Evolutionary conservation across 768 basidiomycete species (phyloP).

Genomic region (Cyclocybe cylindracea): DNA sequence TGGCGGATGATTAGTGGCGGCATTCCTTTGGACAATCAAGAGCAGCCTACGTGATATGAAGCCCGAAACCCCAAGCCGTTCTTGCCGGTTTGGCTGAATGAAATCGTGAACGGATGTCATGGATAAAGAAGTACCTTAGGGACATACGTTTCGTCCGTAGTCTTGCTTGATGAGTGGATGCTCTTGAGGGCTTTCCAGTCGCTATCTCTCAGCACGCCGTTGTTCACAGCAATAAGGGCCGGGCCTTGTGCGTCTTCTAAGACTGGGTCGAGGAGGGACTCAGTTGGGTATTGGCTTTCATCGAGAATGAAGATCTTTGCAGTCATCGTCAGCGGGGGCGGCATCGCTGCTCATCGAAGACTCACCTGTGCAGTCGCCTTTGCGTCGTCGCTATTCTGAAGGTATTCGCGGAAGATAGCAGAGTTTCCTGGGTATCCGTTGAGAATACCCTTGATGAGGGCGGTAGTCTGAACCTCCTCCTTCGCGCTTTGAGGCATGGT

Average conservation of each 20-base stretch:
- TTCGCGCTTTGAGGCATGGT: conserved; percentile 17
- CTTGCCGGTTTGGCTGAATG: conserved; percentile 26
- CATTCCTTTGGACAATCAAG: neutral
- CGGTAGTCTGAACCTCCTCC: conserved; percentile 20
- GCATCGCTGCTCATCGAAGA: neutral
- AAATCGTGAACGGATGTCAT: neutral
- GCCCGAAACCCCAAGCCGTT: conserved; percentile 27
- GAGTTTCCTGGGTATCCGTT: conserved; percentile 38
- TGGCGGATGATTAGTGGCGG: neutral
- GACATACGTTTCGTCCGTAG: conserved; percentile 17
- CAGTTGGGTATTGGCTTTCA: conserved; percentile 21
- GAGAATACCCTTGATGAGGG: conserved; percentile 29
- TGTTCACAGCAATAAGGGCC: conserved; percentile 38
- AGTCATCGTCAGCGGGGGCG: conserved; percentile 15
- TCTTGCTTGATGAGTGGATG: conserved; percentile 34
- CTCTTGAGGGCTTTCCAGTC: conserved; percentile 41
- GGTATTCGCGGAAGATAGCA: conserved; percentile 37
- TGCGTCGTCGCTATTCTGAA: conserved; percentile 45
- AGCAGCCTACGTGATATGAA: conserved; percentile 24
- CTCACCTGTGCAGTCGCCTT: conserved; percentile 33
- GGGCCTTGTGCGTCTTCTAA: conserved; percentile 36
- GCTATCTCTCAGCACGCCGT: conserved; percentile 27
- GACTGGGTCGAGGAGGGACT: conserved; percentile 23
- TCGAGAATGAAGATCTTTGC: conserved; percentile 30
- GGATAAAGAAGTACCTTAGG: neutral